A percentile compares a stretch with the other conserved stretches of the same genome.
Evolutionary conservation across 169 alveolate species (phyloP).

Genomic region (Cryptosporidium ubiquitum): DNA sequence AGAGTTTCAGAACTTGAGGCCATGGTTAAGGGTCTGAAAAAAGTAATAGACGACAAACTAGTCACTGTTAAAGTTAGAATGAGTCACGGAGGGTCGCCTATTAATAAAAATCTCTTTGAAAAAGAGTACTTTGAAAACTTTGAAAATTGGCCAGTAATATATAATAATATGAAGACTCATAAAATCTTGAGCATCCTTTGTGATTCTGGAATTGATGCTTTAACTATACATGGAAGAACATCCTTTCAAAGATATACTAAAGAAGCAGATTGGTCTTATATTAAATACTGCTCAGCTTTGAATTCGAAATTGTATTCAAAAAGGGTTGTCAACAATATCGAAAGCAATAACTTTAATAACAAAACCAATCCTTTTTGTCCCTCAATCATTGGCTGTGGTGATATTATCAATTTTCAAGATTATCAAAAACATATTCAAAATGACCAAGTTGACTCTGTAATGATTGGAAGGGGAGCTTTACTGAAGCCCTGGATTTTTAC

Average conservation of each 20-base stretch:
- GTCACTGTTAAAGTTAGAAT: slow-evolving; percentile 82
- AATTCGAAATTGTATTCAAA: not conserved
- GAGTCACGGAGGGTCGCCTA: slow-evolving; percentile 76
- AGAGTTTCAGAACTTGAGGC: slow-evolving; percentile 68
- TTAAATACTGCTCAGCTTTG: slow-evolving; percentile 77
- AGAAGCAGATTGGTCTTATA: slow-evolving; percentile 85
- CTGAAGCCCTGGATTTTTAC: slow-evolving; percentile 89
- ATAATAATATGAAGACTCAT: slow-evolving; percentile 60
- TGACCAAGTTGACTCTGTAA: slow-evolving; percentile 78
- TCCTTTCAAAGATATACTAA: slow-evolving; percentile 85
- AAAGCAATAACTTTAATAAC: not conserved
- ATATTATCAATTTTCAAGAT: slow-evolving; percentile 78
- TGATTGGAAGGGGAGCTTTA: slow-evolving; percentile 88
- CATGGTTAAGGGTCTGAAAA: slow-evolving; percentile 75
- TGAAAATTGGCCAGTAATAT: slow-evolving; percentile 76
- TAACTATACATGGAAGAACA: slow-evolving; percentile 85
- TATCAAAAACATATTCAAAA: slow-evolving; percentile 55
- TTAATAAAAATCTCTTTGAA: slow-evolving; percentile 50
- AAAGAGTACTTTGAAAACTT: slow-evolving; percentile 15
- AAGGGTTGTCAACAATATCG: not conserved
- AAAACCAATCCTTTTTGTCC: slow-evolving; percentile 18
- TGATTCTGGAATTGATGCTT: slow-evolving; percentile 80
- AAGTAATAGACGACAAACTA: slow-evolving; percentile 76
- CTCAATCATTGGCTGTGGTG: slow-evolving; percentile 85
- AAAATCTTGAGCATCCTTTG: slow-evolving; percentile 23